Conservation (phyloP, 2,329 filamentous ascomycete species). For the Metarhizium sp. region DNA sequence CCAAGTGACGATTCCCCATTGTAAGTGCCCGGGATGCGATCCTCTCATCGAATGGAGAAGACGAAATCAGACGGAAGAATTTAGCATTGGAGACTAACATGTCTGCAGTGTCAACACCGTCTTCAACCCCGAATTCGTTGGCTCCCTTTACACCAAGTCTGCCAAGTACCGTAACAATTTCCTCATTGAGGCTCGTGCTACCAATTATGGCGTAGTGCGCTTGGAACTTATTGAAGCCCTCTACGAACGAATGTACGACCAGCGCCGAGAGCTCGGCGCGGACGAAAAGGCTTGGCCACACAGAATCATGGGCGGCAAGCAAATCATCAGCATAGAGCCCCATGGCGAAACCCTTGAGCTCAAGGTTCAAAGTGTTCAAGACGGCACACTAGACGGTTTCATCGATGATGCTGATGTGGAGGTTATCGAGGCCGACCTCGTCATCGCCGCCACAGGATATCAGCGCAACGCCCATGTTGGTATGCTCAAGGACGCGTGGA, state of each 20-base stretch:
- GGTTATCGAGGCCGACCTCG: constrained; percentile 63
- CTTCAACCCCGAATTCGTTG: constrained; percentile 82
- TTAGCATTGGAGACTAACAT: not conserved
- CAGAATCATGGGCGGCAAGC: constrained; percentile 62
- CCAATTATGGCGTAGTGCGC: constrained; percentile 91
- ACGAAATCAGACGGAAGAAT: not conserved
- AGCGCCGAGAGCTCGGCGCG: constrained; percentile 59
- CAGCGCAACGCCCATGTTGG: constrained; percentile 66
- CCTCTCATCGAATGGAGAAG: not conserved
- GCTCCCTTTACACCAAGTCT: constrained; percentile 62
- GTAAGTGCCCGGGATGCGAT: constrained; percentile 39
- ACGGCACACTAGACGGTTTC: constrained; percentile 31
- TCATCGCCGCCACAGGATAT: constrained; percentile 87
- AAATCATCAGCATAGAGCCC: constrained; percentile 53
- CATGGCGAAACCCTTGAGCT: constrained; percentile 46
- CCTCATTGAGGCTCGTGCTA: constrained; percentile 64
- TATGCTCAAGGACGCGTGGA: constrained; percentile 59
- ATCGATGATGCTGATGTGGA: constrained; percentile 38
- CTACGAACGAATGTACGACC: constrained; percentile 81
- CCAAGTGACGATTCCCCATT: constrained; percentile 96
- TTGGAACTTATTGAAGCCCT: constrained; percentile 83
- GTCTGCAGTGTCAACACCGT: constrained; percentile 75
- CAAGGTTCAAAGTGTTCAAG: constrained; percentile 39
- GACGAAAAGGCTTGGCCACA: constrained; percentile 73
- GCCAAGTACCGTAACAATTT: constrained; percentile 49